These are phyloP conservation scores for Tolypocladium tropicale DNA, from an alignment of 2,329 filamentous ascomycete genomes.

Conservation along the genomic window DNA sequence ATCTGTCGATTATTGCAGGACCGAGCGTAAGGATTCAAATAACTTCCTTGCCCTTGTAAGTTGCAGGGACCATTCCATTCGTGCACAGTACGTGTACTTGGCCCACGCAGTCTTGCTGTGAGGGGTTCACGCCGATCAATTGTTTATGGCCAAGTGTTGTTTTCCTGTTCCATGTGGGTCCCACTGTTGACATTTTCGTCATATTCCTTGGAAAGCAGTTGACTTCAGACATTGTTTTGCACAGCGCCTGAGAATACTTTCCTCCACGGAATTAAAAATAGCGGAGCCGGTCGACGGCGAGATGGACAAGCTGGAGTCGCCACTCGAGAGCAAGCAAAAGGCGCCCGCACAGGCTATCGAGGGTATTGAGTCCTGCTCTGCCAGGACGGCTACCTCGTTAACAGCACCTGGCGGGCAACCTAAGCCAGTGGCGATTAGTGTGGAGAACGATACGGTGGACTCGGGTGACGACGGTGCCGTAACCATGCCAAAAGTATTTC, in stretches of 20 bases:
- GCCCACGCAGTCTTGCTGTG: no score
- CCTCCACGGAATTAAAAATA: background rate
- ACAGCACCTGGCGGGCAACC: background rate
- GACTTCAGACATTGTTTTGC: background rate
- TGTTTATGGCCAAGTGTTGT: no score
- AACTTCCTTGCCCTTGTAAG: no score
- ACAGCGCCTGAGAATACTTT: background rate
- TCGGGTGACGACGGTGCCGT: background rate
- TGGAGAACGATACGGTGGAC: background rate
- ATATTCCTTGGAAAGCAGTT: background rate
- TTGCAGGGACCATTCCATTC: no score
- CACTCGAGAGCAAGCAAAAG: background rate
- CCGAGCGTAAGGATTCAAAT: no score
- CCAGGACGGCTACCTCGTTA: background rate
- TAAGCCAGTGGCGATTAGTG: background rate
- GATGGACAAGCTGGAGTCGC: background rate
- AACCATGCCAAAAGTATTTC: background rate
- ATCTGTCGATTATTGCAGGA: no score
- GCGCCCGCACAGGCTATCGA: background rate
- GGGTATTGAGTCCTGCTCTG: background rate
- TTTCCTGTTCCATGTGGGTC: no score
- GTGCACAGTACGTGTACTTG: no score
- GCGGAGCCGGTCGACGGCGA: background rate
- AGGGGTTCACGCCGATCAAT: no score
- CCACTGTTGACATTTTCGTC: no score